These are phyloP conservation scores for Mucor plumbeus DNA, from an alignment of 371 early-diverging fungal genomes.

Conservation along the genomic window DNA sequence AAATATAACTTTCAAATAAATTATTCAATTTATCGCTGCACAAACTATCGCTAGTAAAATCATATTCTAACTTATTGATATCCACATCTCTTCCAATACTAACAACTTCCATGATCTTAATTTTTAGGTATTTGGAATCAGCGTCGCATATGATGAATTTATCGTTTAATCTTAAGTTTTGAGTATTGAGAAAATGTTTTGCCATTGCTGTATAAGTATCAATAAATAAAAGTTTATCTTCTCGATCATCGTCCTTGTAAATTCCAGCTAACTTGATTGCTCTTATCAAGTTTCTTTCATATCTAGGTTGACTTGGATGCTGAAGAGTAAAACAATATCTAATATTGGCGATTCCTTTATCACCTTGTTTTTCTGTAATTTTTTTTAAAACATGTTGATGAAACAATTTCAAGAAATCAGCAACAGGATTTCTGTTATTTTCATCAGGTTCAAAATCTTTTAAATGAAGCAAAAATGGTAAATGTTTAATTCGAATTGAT, in stretches of 20 bases:
- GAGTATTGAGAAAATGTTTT: constrained; percentile 11
- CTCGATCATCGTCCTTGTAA: constrained; percentile 8
- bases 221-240: constrained; percentile 19
- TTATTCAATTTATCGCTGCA: neutral
- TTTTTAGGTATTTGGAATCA: constrained; percentile 4
- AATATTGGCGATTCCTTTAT: neutral
- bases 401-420: constrained; percentile 4
- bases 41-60: neutral
- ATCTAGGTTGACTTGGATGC: neutral
- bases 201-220: constrained; percentile 17
- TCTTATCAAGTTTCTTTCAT: neutral
- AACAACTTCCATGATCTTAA: constrained; percentile 12
- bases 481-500: neutral
- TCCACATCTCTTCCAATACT: neutral
- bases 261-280: constrained; percentile 6
- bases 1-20: neutral
- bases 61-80: neutral
- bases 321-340: constrained; percentile 23
- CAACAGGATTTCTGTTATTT: neutral
- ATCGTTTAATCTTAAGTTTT: neutral
- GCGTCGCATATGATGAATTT: constrained; percentile 18
- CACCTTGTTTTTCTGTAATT: neutral
- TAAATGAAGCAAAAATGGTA: neutral
- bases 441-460: neutral
- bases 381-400: constrained; percentile 1